These are phyloP conservation scores for Beauveria asiatica DNA, from an alignment of 2,329 filamentous ascomycete genomes.

Conservation along the genomic window DNA sequence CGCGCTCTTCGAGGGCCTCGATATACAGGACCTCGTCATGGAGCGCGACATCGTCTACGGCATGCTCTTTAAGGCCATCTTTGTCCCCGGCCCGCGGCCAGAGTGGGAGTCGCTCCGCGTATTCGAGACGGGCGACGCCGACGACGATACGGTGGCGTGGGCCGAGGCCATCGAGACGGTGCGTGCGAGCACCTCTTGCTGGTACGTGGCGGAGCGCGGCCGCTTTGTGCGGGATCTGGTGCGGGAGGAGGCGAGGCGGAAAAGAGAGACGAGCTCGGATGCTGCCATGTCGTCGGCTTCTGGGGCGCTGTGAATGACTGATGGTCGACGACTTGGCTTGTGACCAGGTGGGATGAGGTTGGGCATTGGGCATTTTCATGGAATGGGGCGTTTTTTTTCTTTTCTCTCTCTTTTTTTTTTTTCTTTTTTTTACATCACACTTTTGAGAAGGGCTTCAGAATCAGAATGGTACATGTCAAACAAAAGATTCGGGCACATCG, in stretches of 20 bases:
- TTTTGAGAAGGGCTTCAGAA: too few relatives aligned
- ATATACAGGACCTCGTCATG: constrained; percentile 40
- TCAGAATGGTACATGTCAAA: not conserved
- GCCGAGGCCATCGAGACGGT: constrained; percentile 34
- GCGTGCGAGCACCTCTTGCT: constrained; percentile 27
- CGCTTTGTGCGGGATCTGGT: constrained; percentile 29
- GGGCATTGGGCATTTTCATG: not conserved
- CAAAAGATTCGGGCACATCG: not conserved
- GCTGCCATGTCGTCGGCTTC: too few relatives aligned
- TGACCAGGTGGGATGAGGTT: not conserved
- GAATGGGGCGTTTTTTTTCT: not conserved
- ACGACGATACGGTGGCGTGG: constrained; percentile 36
- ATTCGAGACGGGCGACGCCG: constrained; percentile 42
- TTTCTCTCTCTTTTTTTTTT: too few relatives aligned
- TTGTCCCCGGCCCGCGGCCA: constrained; percentile 18
- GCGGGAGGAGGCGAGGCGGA: constrained; percentile 11
- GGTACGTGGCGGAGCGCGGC: constrained; percentile 36
- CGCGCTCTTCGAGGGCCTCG: constrained; percentile 21
- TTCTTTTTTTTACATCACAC: too few relatives aligned
- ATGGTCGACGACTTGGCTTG: not conserved
- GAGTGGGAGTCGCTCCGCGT: constrained; percentile 34
- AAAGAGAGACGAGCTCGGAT: not conserved
- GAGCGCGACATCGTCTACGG: constrained; percentile 44
- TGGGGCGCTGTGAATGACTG: too few relatives aligned
- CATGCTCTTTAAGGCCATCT: constrained; percentile 33